Conservation (phyloP, 2,329 filamentous ascomycete genomes). For the Apiospora saccharicola region DNA sequence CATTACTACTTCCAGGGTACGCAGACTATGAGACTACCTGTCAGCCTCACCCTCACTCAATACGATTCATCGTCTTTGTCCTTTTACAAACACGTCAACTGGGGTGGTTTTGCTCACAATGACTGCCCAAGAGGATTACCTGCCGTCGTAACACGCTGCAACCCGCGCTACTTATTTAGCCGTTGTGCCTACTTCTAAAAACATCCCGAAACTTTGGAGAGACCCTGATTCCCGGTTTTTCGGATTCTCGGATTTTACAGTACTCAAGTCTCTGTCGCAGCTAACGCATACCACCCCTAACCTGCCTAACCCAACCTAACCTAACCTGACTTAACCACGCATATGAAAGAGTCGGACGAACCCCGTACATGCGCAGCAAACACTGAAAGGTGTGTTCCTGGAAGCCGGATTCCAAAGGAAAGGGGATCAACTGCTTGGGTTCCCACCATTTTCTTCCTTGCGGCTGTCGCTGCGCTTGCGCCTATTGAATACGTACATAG, state of each 20-base stretch:
- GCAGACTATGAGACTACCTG: background rate
- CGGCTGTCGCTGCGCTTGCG: background rate
- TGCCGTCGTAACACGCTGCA: background rate
- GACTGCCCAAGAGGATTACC: background rate
- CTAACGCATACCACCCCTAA: conserved; percentile 2
- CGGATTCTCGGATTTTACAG: conserved; percentile 14
- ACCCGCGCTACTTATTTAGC: background rate
- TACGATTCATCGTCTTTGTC: background rate
- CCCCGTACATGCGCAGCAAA: background rate
- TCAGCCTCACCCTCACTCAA: background rate
- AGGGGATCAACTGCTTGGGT: background rate
- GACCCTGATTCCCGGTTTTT: conserved; percentile 15
- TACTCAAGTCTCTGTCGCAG: background rate
- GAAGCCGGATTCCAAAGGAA: background rate
- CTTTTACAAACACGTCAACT: background rate
- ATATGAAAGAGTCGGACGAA: background rate
- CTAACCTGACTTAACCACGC: background rate
- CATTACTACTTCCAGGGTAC: background rate
- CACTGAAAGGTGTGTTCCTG: background rate
- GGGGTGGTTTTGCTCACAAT: background rate
- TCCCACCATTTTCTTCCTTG: background rate
- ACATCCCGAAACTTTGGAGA: conserved; percentile 1
- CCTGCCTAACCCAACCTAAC: background rate
- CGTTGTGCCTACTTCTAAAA: conserved; percentile 6
- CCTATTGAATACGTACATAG: background rate